These are phyloP conservation scores for Paracorniculantispora psalliotae DNA, from an alignment of 2,329 filamentous ascomycete species.

Conservation along the genomic window DNA sequence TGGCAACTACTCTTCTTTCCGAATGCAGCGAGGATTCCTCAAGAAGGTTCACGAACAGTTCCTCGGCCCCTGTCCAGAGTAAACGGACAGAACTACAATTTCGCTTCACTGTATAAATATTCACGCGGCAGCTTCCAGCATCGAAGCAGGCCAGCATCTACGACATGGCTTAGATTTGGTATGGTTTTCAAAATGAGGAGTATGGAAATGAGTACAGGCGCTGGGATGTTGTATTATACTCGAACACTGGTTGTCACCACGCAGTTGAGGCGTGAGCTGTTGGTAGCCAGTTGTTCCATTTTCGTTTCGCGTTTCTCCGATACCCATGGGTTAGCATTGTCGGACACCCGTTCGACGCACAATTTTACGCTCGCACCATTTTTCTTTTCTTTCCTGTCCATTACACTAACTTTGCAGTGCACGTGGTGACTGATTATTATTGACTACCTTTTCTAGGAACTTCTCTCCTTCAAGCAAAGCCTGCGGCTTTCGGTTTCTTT, in stretches of 20 bases:
- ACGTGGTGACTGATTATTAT: slow-evolving; percentile 13
- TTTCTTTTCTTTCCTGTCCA: neutral
- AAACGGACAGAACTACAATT: slow-evolving; percentile 12
- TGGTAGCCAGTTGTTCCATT: neutral
- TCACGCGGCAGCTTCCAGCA: neutral
- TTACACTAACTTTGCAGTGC: slow-evolving; percentile 29
- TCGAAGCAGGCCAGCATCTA: neutral
- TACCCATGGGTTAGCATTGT: slow-evolving; percentile 14
- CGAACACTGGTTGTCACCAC: neutral
- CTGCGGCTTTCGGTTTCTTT: neutral
- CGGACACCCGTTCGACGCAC: neutral
- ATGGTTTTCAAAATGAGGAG: neutral
- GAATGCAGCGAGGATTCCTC: slow-evolving; percentile 61
- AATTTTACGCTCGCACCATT: slow-evolving; percentile 7
- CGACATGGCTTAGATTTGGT: neutral
- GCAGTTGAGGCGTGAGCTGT: neutral
- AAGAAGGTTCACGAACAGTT: slow-evolving; percentile 43
- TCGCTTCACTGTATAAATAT: slow-evolving; percentile 3
- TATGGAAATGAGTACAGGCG: slow-evolving; percentile 1
- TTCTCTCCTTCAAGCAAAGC: neutral
- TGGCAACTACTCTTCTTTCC: slow-evolving; percentile 74
- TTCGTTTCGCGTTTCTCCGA: slow-evolving; percentile 1
- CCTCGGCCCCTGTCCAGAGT: slow-evolving; percentile 30
- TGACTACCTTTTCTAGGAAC: neutral
- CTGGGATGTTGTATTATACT: slow-evolving; percentile 4